These are phyloP conservation scores for Aphanomyces cochlioides DNA, from an alignment of 352 stramenopile genomes.

Conservation along the genomic window DNA sequence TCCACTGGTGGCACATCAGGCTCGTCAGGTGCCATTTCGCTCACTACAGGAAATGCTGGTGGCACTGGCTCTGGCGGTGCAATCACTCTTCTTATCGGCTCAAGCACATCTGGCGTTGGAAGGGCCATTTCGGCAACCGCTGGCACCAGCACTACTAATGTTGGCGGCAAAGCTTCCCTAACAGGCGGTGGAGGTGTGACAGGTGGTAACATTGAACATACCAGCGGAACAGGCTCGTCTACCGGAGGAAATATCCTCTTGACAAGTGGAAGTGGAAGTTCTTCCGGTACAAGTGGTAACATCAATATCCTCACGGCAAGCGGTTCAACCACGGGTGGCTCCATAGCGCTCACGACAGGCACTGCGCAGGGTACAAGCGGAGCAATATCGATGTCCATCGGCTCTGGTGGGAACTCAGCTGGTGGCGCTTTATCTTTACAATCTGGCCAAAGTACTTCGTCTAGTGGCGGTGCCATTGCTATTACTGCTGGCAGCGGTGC, in stretches of 20 bases:
- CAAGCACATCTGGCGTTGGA: constrained; percentile 22
- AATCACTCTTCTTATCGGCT: constrained; percentile 17
- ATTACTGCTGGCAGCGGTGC: constrained; percentile 38
- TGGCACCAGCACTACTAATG: constrained; percentile 34
- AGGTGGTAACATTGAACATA: constrained; percentile 42
- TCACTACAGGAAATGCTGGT: constrained; percentile 34
- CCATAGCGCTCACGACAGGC: constrained; percentile 33
- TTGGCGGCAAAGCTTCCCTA: constrained; percentile 36
- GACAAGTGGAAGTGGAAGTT: constrained; percentile 13
- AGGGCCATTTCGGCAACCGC: constrained; percentile 32
- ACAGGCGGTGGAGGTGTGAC: constrained; percentile 33
- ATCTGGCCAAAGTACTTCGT: constrained; percentile 26
- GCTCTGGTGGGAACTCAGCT: not conserved
- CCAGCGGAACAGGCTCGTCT: constrained; percentile 34
- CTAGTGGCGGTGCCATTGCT: constrained; percentile 30
- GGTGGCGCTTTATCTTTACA: constrained; percentile 28
- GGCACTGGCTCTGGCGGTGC: constrained; percentile 31
- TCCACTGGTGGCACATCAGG: constrained; percentile 14
- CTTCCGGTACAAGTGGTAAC: constrained; percentile 24
- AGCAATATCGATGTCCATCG: constrained; percentile 24
- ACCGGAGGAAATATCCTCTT: constrained; percentile 21
- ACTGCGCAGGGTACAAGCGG: constrained; percentile 22
- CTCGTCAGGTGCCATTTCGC: constrained; percentile 20
- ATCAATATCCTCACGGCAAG: constrained; percentile 22
- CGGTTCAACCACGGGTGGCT: constrained; percentile 26